phyloP scores from a whole-genome alignment of 257 asterid species.

The Lantana camara region DNA sequence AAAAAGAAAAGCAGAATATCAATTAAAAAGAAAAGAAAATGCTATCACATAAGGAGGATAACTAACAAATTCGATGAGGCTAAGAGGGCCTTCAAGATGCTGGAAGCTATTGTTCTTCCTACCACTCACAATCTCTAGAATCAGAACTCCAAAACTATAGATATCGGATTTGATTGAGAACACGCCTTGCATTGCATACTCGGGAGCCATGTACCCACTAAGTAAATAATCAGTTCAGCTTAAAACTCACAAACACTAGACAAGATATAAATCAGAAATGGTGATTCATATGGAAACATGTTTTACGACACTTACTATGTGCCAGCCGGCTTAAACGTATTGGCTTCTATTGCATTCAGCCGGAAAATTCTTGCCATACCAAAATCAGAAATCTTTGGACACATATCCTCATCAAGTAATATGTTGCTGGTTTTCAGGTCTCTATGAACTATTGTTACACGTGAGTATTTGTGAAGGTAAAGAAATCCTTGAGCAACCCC shows the following conservation, averaged over 20 bases:
- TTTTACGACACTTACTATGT: neutral
- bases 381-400: neutral
- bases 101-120: no score
- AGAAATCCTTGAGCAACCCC: neutral
- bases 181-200: no score
- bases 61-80: neutral
- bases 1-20: neutral
- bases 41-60: neutral
- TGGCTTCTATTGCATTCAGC: neutral
- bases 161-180: no score
- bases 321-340: neutral
- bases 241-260: neutral
- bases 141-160: no score
- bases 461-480: neutral
- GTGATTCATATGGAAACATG: neutral
- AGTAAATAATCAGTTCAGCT: neutral
- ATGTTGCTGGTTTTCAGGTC: neutral
- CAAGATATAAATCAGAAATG: neutral
- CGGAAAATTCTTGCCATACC: neutral
- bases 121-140: no score
- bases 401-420: neutral
- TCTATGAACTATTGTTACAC: neutral
- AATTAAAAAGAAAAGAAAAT: no score
- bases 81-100: neutral
- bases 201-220: no score